Evolutionary conservation across 2,329 filamentous ascomycete genomes (phyloP).

Genomic region (Cladosporium halotolerans): DNA sequence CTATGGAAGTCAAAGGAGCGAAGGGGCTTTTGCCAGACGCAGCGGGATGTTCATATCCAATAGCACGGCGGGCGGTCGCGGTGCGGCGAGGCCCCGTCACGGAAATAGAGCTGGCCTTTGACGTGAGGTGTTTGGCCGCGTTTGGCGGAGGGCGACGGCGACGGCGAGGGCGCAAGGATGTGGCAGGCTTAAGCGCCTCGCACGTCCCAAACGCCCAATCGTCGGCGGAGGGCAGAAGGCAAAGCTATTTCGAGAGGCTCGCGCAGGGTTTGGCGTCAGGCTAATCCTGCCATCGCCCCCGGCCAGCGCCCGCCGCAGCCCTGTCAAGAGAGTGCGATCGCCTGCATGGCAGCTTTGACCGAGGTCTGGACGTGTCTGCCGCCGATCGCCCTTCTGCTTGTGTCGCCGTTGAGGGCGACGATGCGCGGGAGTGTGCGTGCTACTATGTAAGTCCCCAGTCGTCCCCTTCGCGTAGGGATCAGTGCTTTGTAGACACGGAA

Average conservation of each 20-base stretch:
- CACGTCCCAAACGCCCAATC: slow-evolving; percentile 6
- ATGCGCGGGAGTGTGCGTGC: background rate
- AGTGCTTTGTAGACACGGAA: too few relatives aligned
- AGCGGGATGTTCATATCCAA: slow-evolving; percentile 1
- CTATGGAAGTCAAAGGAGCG: slow-evolving; percentile 1
- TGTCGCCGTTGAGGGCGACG: background rate
- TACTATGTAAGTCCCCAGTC: too few relatives aligned
- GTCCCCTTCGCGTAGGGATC: too few relatives aligned
- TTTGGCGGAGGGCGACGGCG: background rate
- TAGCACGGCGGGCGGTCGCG: slow-evolving; percentile 4
- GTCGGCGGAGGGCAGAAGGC: background rate
- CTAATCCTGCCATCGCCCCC: slow-evolving; percentile 7
- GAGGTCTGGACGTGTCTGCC: background rate
- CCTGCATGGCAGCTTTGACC: slow-evolving; percentile 6
- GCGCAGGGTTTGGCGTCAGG: slow-evolving; percentile 9
- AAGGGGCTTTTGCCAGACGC: background rate
- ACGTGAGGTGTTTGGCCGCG: background rate
- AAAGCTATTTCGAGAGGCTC: slow-evolving; percentile 7
- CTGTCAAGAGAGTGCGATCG: slow-evolving; percentile 3
- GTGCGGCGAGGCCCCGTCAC: slow-evolving; percentile 9
- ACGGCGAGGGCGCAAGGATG: background rate
- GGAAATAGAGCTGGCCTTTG: slow-evolving; percentile 2
- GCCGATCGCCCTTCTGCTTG: background rate
- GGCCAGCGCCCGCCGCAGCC: slow-evolving; percentile 1
- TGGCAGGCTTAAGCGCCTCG: slow-evolving; percentile 7